Evolutionary conservation across 495 filamentous ascomycete genomes (phyloP).

Genomic region (Alectoria sarmentosa): DNA sequence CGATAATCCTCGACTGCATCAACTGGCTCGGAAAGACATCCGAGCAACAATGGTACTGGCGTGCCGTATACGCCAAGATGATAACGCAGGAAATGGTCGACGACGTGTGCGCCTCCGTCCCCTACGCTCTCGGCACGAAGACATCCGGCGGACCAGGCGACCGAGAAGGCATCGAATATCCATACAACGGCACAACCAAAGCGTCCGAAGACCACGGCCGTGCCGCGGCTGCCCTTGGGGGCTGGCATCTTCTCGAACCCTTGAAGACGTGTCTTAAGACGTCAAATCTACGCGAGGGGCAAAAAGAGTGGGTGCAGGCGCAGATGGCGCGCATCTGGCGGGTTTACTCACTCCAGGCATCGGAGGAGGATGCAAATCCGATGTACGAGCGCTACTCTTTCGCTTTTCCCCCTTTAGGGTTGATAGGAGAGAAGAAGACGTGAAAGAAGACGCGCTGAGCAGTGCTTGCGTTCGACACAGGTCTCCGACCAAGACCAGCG

Average conservation of each 20-base stretch:
- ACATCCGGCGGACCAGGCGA: constrained; percentile 30
- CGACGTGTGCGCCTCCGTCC: constrained; percentile 39
- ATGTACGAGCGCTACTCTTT: constrained; percentile 13
- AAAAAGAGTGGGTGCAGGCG: constrained; percentile 29
- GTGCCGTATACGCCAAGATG: constrained; percentile 20
- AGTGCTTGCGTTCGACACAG: background rate
- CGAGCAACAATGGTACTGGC: constrained; percentile 22
- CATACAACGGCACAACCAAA: constrained; percentile 29
- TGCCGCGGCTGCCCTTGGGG: constrained; percentile 34
- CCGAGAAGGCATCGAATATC: constrained; percentile 33
- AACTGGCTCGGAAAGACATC: constrained; percentile 13
- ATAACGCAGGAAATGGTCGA: constrained; percentile 32
- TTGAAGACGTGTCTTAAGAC: constrained; percentile 13
- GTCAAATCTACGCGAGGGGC: constrained; percentile 25
- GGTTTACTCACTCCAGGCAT: constrained; percentile 28
- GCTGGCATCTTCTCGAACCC: constrained; percentile 33
- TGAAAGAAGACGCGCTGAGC: background rate
- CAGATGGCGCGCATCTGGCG: constrained; percentile 33
- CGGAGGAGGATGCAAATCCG: background rate
- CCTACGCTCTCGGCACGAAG: constrained; percentile 39
- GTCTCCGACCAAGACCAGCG: background rate
- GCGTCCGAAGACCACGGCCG: constrained; percentile 30
- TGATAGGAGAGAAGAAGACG: background rate
- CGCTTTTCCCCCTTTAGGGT: constrained; percentile 1
- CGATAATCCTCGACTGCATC: constrained; percentile 37